Evolutionary conservation across 805 yeast genomes (phyloP).

Genomic region (Wickerhamomyces bovis): DNA sequence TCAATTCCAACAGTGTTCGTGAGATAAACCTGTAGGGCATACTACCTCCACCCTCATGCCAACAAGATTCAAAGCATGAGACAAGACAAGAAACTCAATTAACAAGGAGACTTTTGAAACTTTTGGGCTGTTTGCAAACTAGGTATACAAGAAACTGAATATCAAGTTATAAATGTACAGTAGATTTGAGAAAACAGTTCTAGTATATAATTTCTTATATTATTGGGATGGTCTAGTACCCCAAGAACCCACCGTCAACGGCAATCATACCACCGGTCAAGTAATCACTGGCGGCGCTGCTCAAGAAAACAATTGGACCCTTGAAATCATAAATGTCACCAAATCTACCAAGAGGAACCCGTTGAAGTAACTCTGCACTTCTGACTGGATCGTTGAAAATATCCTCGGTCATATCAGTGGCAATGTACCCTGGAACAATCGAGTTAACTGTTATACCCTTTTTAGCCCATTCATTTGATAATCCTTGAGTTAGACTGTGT

Average conservation of each 20-base stretch:
- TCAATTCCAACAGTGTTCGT: too few relatives aligned
- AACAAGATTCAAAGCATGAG: too few relatives aligned
- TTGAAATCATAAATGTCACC: conserved; percentile 43
- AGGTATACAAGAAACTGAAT: too few relatives aligned
- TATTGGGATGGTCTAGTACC: conserved; percentile 1
- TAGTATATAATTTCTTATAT: too few relatives aligned
- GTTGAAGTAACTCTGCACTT: conserved; percentile 25
- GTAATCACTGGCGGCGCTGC: conserved; percentile 69
- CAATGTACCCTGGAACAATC: conserved; percentile 45
- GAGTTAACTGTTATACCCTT: conserved; percentile 41
- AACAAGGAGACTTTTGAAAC: too few relatives aligned
- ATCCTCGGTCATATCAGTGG: conserved; percentile 38
- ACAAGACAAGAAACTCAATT: too few relatives aligned
- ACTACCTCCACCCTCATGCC: too few relatives aligned
- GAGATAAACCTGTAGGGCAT: too few relatives aligned
- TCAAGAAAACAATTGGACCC: conserved; percentile 78
- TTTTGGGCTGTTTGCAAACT: too few relatives aligned
- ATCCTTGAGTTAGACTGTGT: conserved; percentile 61
- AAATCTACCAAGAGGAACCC: conserved; percentile 43
- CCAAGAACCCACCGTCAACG: conserved; percentile 70
- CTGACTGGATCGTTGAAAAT: conserved; percentile 24
- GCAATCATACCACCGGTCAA: conserved; percentile 68
- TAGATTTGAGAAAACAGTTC: too few relatives aligned
- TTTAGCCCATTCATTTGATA: conserved; percentile 52
- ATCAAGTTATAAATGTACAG: too few relatives aligned